Conservation (phyloP, 495 filamentous ascomycete species). For the Penicillium bovifimosum region DNA sequence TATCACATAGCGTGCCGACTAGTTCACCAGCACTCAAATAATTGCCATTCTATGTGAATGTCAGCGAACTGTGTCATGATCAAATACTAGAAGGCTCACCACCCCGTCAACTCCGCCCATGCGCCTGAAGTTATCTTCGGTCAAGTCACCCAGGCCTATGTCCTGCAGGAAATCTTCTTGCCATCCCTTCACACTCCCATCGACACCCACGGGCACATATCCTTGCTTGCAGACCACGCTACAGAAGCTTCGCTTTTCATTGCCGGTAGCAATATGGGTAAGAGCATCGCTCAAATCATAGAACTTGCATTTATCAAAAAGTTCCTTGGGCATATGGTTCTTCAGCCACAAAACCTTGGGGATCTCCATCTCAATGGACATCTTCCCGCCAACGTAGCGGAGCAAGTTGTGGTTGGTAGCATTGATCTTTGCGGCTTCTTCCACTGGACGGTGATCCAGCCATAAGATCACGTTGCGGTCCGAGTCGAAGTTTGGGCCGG, state of each 20-base stretch:
- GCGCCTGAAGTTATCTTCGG: slow-evolving; percentile 78
- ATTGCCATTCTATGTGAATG: slow-evolving; percentile 65
- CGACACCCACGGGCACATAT: slow-evolving; percentile 88
- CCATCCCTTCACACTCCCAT: slow-evolving; percentile 97
- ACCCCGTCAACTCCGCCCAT: slow-evolving; percentile 91
- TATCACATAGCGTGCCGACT: slow-evolving; percentile 76
- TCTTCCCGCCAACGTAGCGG: slow-evolving; percentile 89
- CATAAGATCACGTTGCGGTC: slow-evolving; percentile 89
- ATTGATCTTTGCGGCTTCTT: slow-evolving; percentile 89
- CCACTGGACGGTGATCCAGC: slow-evolving; percentile 86
- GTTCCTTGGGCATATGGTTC: slow-evolving; percentile 90
- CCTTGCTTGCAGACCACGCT: slow-evolving; percentile 95
- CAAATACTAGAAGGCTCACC: slow-evolving; percentile 56
- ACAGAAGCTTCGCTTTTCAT: slow-evolving; percentile 86
- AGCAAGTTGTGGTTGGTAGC: slow-evolving; percentile 87
- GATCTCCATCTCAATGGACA: slow-evolving; percentile 99
- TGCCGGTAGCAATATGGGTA: slow-evolving; percentile 92
- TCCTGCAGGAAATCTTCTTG: slow-evolving; percentile 83
- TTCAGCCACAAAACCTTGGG: slow-evolving; percentile 97
- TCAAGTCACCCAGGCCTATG: slow-evolving; percentile 79
- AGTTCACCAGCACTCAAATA: slow-evolving; percentile 88
- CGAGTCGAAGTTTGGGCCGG: slow-evolving; percentile 76
- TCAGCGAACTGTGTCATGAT: slow-evolving; percentile 3
- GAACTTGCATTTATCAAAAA: slow-evolving; percentile 90
- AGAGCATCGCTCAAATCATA: slow-evolving; percentile 92